Percentiles rank a stretch among this genome's conserved stretches.
phyloP scores from a whole-genome alignment of 768 basidiomycete genomes.

The Pulveroboletus ravenelii region DNA sequence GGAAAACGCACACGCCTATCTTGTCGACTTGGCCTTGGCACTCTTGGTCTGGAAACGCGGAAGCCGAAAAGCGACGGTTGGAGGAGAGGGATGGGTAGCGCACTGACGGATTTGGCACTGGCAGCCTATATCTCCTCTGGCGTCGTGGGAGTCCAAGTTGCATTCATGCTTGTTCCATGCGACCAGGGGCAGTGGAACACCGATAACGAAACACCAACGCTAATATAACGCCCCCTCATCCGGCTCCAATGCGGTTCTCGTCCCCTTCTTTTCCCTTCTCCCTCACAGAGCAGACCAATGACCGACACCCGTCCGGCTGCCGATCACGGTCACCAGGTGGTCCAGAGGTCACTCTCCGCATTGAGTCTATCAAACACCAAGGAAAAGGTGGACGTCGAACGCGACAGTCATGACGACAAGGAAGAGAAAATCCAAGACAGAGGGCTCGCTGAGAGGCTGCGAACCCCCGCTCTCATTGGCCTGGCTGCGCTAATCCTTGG shows the following conservation, averaged over 20 bases:
- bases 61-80: no score
- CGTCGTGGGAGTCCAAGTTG: no score
- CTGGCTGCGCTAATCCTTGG: slow-evolving; percentile 63
- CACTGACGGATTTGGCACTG: no score
- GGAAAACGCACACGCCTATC: no score
- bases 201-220: no score
- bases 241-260: neutral
- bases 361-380: slow-evolving; percentile 12
- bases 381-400: slow-evolving; percentile 21
- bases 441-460: slow-evolving; percentile 22
- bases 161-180: neutral
- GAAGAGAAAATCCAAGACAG: slow-evolving; percentile 1
- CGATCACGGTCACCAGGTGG: neutral
- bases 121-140: no score
- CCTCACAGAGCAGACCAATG: slow-evolving; percentile 16
- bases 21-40: no score
- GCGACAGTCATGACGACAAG: slow-evolving; percentile 5
- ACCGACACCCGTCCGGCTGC: slow-evolving; percentile 1
- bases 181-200: neutral
- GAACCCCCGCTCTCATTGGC: slow-evolving; percentile 45
- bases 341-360: slow-evolving; percentile 20
- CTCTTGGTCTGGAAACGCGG: no score
- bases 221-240: no score
- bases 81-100: no score
- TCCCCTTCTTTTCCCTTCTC: neutral